Base-by-base conservation (phyloP, 129 eudicot species). In the Artemisia argyi region DNA sequence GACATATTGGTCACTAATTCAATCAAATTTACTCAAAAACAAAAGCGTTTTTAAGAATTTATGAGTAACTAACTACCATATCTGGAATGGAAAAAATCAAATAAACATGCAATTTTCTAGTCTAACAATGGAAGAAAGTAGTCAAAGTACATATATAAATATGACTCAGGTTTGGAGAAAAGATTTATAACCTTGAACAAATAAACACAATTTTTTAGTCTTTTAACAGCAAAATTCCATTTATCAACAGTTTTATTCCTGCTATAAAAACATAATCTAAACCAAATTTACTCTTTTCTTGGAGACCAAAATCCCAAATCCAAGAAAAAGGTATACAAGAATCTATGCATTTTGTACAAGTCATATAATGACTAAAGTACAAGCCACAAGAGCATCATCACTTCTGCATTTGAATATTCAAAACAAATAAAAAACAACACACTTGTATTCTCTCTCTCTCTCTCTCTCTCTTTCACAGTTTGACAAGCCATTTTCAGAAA, bases 401-500 rank as follows among this genome's bases (percentile, higher is more conserved):
- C 19, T 61, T 35, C 61, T 63, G 22, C 61, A 53, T 13, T 62
- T 78, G 24, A 22, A 65, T 28, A 64, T 71, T 69, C 54, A 20
- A 35, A 74, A 74, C 64, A 54, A 62, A 50, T 65, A 74, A 32
- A 72, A 63, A 57, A n/a, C n/a, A n/a, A n/a, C n/a, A 39, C 46
- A 39, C 46, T 39, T 39, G 46, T 39, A 39, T 39, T 39, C 58
- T 28, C 26, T 35, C 82, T 53, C n/a, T n/a, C n/a, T n/a, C n/a
- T n/a, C n/a, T n/a, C n/a, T n/a, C 74, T 48, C 75, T 28, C 75
- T 30, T 71, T 52, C 58, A 49, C 66, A 58, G 64, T 73, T 79
- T 78, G 77, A 78, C 77, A 71, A 78, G 77, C 82, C 82, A 78
- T 64, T 71, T 71, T 73, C 83, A 61, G 77, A 20, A 71, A 73